Conservation (phyloP, 1,284 basidiomycete species). For the Malassezia sp. region DNA sequence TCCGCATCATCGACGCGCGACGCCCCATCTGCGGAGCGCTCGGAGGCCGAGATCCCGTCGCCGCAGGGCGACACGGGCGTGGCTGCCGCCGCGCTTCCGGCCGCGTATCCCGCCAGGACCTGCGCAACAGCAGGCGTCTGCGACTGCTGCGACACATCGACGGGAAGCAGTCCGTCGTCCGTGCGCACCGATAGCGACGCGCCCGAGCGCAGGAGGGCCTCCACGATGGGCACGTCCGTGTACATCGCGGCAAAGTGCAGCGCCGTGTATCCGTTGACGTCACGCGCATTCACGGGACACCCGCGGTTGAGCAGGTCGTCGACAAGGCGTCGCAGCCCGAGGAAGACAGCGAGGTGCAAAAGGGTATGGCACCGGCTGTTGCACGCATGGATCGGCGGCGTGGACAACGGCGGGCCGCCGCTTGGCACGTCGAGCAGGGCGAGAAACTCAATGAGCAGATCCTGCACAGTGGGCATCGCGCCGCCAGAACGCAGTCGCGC, state of each 20-base stretch:
- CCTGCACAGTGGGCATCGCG: too few relatives aligned
- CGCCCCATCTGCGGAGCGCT: too few relatives aligned
- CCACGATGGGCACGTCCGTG: slow-evolving; percentile 58
- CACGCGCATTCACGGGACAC: slow-evolving; percentile 70
- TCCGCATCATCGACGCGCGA: too few relatives aligned
- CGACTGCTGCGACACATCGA: slow-evolving; percentile 61
- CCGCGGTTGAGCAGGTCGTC: slow-evolving; percentile 62
- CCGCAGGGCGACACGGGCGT: too few relatives aligned
- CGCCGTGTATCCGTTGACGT: slow-evolving; percentile 80
- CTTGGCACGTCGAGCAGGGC: slow-evolving; percentile 19
- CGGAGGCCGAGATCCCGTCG: too few relatives aligned
- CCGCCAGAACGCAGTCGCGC: too few relatives aligned
- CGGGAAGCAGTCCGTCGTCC: slow-evolving; percentile 63
- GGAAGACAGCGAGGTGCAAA: slow-evolving; percentile 72
- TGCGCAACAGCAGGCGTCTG: slow-evolving; percentile 51
- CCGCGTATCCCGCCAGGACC: slow-evolving; percentile 32
- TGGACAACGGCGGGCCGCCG: slow-evolving; percentile 4
- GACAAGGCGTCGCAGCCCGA: slow-evolving; percentile 65
- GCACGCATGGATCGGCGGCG: slow-evolving; percentile 45
- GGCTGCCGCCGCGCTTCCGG: too few relatives aligned
- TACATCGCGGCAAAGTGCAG: slow-evolving; percentile 72
- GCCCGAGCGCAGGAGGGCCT: slow-evolving; percentile 62
- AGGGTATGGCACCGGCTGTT: slow-evolving; percentile 49
- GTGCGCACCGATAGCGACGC: slow-evolving; percentile 69
- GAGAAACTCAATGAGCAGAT: slow-evolving; percentile 21